These are phyloP conservation scores for Colletotrichum sp. DNA, from an alignment of 2,329 filamentous ascomycete species.

Conservation along the genomic window DNA sequence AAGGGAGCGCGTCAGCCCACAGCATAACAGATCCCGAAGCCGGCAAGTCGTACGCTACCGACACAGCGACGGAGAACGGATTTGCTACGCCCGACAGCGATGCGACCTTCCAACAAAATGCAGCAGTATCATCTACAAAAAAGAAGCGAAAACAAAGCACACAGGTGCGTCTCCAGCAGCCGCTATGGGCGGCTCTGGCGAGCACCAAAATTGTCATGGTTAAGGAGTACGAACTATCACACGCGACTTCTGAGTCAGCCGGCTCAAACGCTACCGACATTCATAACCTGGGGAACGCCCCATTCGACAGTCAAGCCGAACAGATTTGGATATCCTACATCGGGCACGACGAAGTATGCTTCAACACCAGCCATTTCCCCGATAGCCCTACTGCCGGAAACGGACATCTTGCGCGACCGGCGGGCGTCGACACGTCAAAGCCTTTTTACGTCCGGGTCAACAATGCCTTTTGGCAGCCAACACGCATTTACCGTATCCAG, in stretches of 20 bases:
- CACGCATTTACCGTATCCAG: constrained; percentile 65
- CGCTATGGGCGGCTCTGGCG: constrained; percentile 91
- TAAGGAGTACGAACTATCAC: constrained; percentile 86
- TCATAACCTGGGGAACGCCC: constrained; percentile 77
- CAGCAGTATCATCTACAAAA: constrained; percentile 68
- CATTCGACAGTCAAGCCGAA: constrained; percentile 72
- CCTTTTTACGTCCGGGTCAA: constrained; percentile 83
- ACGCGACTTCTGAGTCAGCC: constrained; percentile 74
- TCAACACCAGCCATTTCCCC: constrained; percentile 72
- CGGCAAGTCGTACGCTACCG: constrained; percentile 48
- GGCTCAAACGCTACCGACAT: constrained; percentile 78
- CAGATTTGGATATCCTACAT: constrained; percentile 85
- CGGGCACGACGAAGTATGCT: constrained; percentile 78
- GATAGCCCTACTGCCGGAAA: constrained; percentile 36
- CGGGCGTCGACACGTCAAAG: constrained; percentile 70
- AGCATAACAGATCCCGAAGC: constrained; percentile 67
- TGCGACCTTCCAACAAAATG: constrained; percentile 56
- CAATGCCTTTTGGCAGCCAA: constrained; percentile 80
- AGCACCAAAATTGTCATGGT: constrained; percentile 97
- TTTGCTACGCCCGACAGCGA: constrained; percentile 61
- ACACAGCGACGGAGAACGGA: constrained; percentile 46
- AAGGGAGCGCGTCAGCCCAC: constrained; percentile 53
- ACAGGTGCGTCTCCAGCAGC: constrained; percentile 87
- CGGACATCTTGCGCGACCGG: constrained; percentile 37
- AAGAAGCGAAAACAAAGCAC: constrained; percentile 91